Base-by-base conservation (phyloP, 2,329 filamentous ascomycete species). In the Myriosclerotinia curreyana region DNA sequence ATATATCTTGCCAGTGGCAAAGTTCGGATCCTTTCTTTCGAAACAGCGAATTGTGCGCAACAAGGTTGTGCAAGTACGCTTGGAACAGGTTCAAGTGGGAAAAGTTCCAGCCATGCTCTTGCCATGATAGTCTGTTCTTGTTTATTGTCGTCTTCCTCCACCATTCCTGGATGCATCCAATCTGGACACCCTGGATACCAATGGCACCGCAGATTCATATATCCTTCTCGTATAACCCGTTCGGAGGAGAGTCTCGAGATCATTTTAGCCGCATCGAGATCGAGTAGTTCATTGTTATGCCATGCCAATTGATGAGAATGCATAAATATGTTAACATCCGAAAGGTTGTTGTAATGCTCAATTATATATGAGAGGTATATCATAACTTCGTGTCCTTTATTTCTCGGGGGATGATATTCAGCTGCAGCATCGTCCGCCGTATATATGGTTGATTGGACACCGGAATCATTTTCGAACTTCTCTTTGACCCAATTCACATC, bases 11-110 rank as follows among this genome's bases (percentile, higher is more conserved):
- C 77, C 52, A 74, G 74, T 3, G 83, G 78, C 42, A 83, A 77
- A 53, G 75, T 72, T 9, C 71, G 77, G 38, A 88, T 78, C 53
- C 80, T 79, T 8, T 82, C 79, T 9, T 79, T 76, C 3, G 83
- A 83, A 8, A 88, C 81, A 0, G 82, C 86, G 66, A 89, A 89
- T 73, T 89, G 86, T 22, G 85, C 84, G 73, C 86, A 88, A 72
- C 86, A 88, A n/a, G 83, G 79, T 5, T 74, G 70, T 2, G 80
- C 83, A 11, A 87, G 78, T 14, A 79, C 70, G 0, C 76, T 72
- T 0, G 84, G 83, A 5, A 84, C 66, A 5, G 64, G 62, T 25
- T 69, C 66, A 22, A 68, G 52, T 46, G 71, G 62, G 17, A 72
- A 72, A 5, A 72, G 60, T 52, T 72, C 67, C 0, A 63, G 68